Base-by-base conservation (phyloP, 306 rosid genomes). In the Cercis canadensis region DNA sequence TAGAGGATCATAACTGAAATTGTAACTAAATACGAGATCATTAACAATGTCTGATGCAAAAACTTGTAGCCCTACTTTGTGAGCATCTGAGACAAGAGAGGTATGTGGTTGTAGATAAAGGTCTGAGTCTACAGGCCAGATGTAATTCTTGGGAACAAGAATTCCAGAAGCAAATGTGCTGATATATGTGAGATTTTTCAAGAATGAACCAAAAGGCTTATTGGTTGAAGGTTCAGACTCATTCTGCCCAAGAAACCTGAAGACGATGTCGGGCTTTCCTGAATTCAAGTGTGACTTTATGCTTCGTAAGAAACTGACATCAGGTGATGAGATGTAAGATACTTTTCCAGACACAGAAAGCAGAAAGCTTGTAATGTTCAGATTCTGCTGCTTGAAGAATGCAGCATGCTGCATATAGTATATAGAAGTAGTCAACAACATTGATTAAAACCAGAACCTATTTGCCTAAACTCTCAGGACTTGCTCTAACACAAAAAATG, bases 1-100 rank as follows among this genome's bases (percentile, higher is more conserved):
- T n/a, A 83, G 7, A 77, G 96, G 97, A 78, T 94, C 98, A 59
- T 81, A 90, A 71, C 96, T 94, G 78, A 77, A 87, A 70, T 86
- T 86, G 84, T 58, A 89, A 85, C 89, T 69, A 19, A 89, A 19
- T 44, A 83, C 81, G 46, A 76, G 17, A 49, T 90, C 98, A 80
- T 82, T 94, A 46, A 13, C 67, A 69, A 89, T 81, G 5, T 66
- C 85, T 19, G 96, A 86, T 1, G 81, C 96, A 81, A 85, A 90
- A 63, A 94, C 86, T 62, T 86, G 81, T n/a, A 94, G 67, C 63
- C 89, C 78, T 62, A 53, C 76, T 82, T 80, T 83, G 66, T 94
- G 96, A 84, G 97, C 97, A 81, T 94, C 90, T 4, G 65, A 14
- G 58, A 93, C 98, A 77, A 47, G 31, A 18, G 85, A 14, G 18